These are phyloP conservation scores for Malassezia yamatoensis DNA, from an alignment of 1,284 basidiomycete genomes.

Conservation along the genomic window DNA sequence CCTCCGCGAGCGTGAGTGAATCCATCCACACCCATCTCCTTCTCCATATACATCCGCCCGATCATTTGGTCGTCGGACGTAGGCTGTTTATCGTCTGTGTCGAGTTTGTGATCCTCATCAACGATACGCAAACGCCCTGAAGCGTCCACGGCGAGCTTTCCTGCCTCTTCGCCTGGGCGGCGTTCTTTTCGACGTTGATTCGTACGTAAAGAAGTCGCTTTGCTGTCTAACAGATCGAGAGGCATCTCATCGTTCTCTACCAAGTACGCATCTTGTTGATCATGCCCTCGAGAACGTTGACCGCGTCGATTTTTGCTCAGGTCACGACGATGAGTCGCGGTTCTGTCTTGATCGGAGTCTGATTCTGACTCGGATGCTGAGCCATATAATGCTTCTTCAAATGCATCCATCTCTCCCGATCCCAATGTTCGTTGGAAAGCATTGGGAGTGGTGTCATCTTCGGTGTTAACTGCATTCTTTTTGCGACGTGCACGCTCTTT, in stretches of 20 bases:
- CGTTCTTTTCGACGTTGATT: conserved; percentile 15
- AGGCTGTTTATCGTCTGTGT: conserved; percentile 21
- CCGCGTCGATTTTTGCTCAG: background rate
- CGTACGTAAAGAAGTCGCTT: conserved; percentile 19
- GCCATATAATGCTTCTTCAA: conserved; percentile 47
- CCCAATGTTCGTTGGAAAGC: background rate
- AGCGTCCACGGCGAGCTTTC: conserved; percentile 75
- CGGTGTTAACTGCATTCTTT: conserved; percentile 50
- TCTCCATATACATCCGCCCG: conserved; percentile 65
- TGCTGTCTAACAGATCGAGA: conserved; percentile 80
- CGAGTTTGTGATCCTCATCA: conserved; percentile 49
- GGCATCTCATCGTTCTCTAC: conserved; percentile 85
- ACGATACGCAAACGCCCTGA: conserved; percentile 82
- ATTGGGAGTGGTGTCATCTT: conserved; percentile 9
- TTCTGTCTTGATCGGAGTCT: conserved; percentile 19
- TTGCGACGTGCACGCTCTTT: conserved; percentile 75
- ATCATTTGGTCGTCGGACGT: conserved; percentile 51
- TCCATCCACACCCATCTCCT: conserved; percentile 72
- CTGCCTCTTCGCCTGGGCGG: conserved; percentile 65
- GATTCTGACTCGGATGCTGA: conserved; percentile 31
- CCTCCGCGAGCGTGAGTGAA: conserved; percentile 67
- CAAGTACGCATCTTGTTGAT: conserved; percentile 54
- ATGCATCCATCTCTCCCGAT: conserved; percentile 23
- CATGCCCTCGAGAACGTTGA: conserved; percentile 36
- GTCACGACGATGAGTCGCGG: background rate